Evolutionary conservation across 306 rosid species (phyloP).

Genomic region (Lagenaria siceraria): DNA sequence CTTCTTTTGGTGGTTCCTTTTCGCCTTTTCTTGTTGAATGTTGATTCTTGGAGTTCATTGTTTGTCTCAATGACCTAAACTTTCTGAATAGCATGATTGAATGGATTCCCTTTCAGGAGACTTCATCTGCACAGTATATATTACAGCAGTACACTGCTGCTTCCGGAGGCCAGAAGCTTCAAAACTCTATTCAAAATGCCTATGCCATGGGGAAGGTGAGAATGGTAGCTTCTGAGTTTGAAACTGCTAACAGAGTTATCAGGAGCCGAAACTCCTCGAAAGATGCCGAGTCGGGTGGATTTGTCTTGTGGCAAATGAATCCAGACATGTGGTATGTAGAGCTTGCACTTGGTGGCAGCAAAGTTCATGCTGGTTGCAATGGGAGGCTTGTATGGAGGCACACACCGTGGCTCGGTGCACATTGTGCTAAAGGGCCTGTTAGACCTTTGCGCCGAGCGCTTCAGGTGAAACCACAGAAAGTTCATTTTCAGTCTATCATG

Average conservation of each 20-base stretch:
- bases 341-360: slow-evolving; percentile 94
- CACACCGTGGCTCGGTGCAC: slow-evolving; percentile 99
- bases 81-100: not conserved
- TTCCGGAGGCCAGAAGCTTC: slow-evolving; percentile 85
- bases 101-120: slow-evolving; percentile 49
- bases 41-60: not conserved
- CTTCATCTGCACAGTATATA: slow-evolving; percentile 93
- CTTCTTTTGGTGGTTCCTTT: not conserved
- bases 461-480: slow-evolving; percentile 18
- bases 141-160: slow-evolving; percentile 94
- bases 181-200: slow-evolving; percentile 63
- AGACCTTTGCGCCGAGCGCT: slow-evolving; percentile 90
- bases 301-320: slow-evolving; percentile 97
- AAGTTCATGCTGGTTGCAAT: slow-evolving; percentile 97
- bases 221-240: slow-evolving; percentile 94
- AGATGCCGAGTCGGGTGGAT: slow-evolving; percentile 81
- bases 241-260: slow-evolving; percentile 71
- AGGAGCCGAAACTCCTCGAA: slow-evolving; percentile 68
- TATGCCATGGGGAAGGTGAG: slow-evolving; percentile 96
- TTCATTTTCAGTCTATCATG: not conserved
- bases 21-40: not conserved
- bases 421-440: slow-evolving; percentile 94
- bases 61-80: not conserved
- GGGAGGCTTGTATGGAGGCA: slow-evolving; percentile 98
- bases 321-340: slow-evolving; percentile 99